These are phyloP conservation scores for Aspergillus bombycis DNA, from an alignment of 2,329 filamentous ascomycete species.

Conservation along the genomic window DNA sequence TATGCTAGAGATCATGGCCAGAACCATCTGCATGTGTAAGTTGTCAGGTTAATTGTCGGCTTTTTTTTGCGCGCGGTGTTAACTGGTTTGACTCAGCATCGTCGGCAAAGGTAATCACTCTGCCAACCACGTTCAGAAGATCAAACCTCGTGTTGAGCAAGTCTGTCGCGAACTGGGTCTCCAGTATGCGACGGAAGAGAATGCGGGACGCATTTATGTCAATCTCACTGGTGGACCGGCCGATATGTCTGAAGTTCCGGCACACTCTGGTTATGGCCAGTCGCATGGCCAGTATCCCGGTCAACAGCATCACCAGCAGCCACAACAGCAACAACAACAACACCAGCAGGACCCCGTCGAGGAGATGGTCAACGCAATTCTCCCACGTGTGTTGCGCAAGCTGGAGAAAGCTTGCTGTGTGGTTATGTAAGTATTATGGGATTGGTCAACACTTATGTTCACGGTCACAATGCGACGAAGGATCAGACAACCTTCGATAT, in stretches of 20 bases:
- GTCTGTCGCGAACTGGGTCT: conserved; percentile 82
- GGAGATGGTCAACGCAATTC: conserved; percentile 62
- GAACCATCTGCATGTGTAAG: conserved; percentile 79
- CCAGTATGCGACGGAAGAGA: conserved; percentile 82
- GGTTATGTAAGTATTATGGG: conserved; percentile 64
- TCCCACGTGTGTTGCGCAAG: conserved; percentile 65
- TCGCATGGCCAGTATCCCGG: conserved; percentile 44
- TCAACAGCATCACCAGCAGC: conserved; percentile 43
- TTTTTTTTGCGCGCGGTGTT: not conserved
- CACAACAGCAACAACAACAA: conserved; percentile 47
- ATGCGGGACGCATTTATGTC: conserved; percentile 86
- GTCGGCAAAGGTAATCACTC: conserved; percentile 95
- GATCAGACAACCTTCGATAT: not conserved
- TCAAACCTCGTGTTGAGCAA: conserved; percentile 92
- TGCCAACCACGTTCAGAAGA: conserved; percentile 79
- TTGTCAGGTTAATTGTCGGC: conserved; percentile 6
- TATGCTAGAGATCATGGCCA: conserved; percentile 74
- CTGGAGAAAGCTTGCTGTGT: conserved; percentile 72
- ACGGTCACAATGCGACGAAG: not conserved
- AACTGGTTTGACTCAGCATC: conserved; percentile 57
- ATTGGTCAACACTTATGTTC: conserved; percentile 10
- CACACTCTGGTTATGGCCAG: conserved; percentile 50
- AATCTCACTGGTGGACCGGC: conserved; percentile 76
- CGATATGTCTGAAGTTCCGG: conserved; percentile 42
- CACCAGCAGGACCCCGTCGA: conserved; percentile 61